These are phyloP conservation scores for Wallacemonas sp. DNA, from an alignment of 208 protist genomes.

Conservation along the genomic window DNA sequence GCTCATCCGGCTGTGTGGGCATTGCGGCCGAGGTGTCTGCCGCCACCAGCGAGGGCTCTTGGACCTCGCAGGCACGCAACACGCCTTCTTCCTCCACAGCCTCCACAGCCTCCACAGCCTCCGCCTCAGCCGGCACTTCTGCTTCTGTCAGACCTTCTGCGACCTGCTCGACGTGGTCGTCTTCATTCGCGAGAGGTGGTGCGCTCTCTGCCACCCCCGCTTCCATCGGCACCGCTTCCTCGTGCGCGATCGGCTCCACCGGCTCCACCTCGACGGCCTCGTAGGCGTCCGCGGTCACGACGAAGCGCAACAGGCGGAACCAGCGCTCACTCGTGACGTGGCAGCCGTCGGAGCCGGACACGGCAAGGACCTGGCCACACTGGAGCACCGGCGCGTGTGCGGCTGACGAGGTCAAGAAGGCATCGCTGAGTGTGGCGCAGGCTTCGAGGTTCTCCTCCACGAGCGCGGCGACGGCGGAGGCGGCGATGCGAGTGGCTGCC, in stretches of 20 bases:
- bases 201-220: background rate
- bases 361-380: conserved; percentile 37
- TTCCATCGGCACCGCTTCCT: background rate
- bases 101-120: background rate
- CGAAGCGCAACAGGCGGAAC: conserved; percentile 54
- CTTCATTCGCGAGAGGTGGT: background rate
- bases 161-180: background rate
- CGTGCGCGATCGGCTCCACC: background rate
- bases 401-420: conserved; percentile 16
- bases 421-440: conserved; percentile 12
- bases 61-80: background rate
- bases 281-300: conserved; percentile 75
- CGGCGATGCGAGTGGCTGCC: conserved; percentile 38
- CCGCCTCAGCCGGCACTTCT: background rate
- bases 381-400: conserved; percentile 40
- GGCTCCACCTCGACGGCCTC: conserved; percentile 47
- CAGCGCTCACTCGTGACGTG: conserved; percentile 6
- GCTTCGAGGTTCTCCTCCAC: conserved; percentile 55
- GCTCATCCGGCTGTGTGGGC: too few relatives aligned
- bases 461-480: conserved; percentile 35
- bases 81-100: background rate
- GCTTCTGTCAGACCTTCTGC: background rate
- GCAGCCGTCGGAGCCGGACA: conserved; percentile 20
- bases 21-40: background rate
- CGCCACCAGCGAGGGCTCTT: background rate